Base-by-base conservation (phyloP, 2,329 filamentous ascomycete species). In the Paradendryphiella salina region DNA sequence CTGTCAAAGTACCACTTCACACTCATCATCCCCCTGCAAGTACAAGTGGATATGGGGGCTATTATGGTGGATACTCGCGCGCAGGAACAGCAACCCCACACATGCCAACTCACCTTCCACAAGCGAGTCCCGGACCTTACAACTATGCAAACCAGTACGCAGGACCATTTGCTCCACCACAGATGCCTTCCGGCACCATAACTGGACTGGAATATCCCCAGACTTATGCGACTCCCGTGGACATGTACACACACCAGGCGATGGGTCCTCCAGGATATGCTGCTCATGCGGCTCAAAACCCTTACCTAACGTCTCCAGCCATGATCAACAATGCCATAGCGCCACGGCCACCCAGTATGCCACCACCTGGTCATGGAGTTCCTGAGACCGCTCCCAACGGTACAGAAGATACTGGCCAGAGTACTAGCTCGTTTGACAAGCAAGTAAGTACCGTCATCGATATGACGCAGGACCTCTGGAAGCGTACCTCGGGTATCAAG, bases 381-480 rank as follows among this genome's bases (percentile, higher is more conserved):
- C 39, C 55, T 46, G 66, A 65, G 21, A 48, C 50, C 31, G 37
- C 40, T 13, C 48, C 54, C 33, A 56, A 52, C 32, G 52, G 54
- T 28, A 52, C 56, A 40, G 63, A 62, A 29, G 62, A 66, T 38
- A 48, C 63, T 28, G 60, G 57, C 44, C 60, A 72, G 46, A 70
- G 69, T 43, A 70, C 67, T 46, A 69, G 59, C 46, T 59, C 67
- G 14, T 73, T 65, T 49, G 67, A 73, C 53, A 69, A 73, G 63
- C 75, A 66, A 74, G 74, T 58, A 64, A 73, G 71, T 70, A 68
- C 67, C 39, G 56, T 73, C 18, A 70, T 76, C 75, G 45, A 73
- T 71, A 78, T 80, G 63, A 81, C 83, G 4, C 79, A 82, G 51
- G 81, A 84, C 18, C 71, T 87, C 29, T 92, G 87, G 86, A 80